Conservation (phyloP, 2,329 filamentous ascomycete species). For the Thielaviopsis musarum region DNA sequence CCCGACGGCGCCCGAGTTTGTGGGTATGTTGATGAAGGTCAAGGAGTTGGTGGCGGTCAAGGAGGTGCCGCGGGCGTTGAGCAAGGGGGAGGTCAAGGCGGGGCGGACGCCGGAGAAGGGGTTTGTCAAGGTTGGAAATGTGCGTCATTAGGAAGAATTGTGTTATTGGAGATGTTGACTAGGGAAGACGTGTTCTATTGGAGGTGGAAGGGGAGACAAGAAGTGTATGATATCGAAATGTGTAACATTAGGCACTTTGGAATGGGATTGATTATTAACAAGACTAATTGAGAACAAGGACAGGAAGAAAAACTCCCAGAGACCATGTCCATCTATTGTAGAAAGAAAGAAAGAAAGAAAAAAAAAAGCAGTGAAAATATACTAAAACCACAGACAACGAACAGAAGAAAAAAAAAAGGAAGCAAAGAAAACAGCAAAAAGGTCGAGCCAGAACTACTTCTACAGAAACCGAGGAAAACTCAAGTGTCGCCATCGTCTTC, state of each 20-base stretch:
- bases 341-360: not conserved
- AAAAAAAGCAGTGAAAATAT: not conserved
- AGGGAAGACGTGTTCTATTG: too few relatives aligned
- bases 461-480: not conserved
- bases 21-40: constrained; percentile 83
- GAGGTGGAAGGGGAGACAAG: not conserved
- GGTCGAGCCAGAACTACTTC: not conserved
- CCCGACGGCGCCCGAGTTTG: constrained; percentile 61
- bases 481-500: not conserved
- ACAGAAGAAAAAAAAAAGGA: not conserved
- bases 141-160: constrained; percentile 13
- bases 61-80: constrained; percentile 53
- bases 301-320: not conserved
- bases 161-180: too few relatives aligned
- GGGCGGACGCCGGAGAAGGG: constrained; percentile 60
- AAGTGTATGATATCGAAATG: constrained; percentile 18
- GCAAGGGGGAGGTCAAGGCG: constrained; percentile 50
- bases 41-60: constrained; percentile 78
- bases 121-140: constrained; percentile 57
- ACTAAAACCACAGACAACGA: not conserved
- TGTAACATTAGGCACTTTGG: constrained; percentile 3
- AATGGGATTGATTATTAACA: too few relatives aligned
- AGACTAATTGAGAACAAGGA: not conserved
- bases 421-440: not conserved
- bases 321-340: not conserved